These are phyloP conservation scores for Hapsidospora chrysogenum DNA, from an alignment of 495 filamentous ascomycete genomes.

Conservation along the genomic window DNA sequence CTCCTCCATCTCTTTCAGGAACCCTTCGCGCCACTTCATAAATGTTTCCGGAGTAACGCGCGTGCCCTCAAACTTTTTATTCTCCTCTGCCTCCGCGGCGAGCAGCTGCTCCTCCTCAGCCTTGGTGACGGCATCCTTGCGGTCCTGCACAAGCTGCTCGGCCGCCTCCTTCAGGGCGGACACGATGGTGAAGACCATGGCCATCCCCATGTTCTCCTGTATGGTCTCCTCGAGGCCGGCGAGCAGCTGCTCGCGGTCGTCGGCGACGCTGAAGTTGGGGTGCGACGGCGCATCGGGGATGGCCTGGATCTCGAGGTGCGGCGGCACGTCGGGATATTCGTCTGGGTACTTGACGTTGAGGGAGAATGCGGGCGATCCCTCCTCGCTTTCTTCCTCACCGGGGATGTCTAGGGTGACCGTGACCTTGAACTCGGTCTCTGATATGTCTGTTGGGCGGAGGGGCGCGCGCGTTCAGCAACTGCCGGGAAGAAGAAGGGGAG, in stretches of 20 bases:
- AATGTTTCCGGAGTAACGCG: slow-evolving; percentile 74
- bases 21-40: slow-evolving; percentile 62
- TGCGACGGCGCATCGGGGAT: slow-evolving; percentile 53
- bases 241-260: slow-evolving; percentile 58
- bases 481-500: slow-evolving; percentile 4
- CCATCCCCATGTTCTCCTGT: slow-evolving; percentile 84
- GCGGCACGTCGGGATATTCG: slow-evolving; percentile 73
- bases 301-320: slow-evolving; percentile 55
- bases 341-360: slow-evolving; percentile 75
- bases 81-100: slow-evolving; percentile 77
- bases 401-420: slow-evolving; percentile 60
- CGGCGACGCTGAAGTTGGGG: slow-evolving; percentile 33
- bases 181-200: slow-evolving; percentile 92
- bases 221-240: slow-evolving; percentile 50
- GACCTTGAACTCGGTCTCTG: slow-evolving; percentile 72
- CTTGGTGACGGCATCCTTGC: slow-evolving; percentile 41
- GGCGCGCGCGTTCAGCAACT: neutral
- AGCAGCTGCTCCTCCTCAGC: slow-evolving; percentile 46
- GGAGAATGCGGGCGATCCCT: slow-evolving; percentile 45
- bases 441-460: slow-evolving; percentile 49
- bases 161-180: slow-evolving; percentile 74
- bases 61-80: slow-evolving; percentile 89
- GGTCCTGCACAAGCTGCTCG: slow-evolving; percentile 58
- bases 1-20: slow-evolving; percentile 64
- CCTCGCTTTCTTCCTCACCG: slow-evolving; percentile 34